Evolutionary conservation across 768 basidiomycete species (phyloP).

Genomic region (Boletus rubescentipes): DNA sequence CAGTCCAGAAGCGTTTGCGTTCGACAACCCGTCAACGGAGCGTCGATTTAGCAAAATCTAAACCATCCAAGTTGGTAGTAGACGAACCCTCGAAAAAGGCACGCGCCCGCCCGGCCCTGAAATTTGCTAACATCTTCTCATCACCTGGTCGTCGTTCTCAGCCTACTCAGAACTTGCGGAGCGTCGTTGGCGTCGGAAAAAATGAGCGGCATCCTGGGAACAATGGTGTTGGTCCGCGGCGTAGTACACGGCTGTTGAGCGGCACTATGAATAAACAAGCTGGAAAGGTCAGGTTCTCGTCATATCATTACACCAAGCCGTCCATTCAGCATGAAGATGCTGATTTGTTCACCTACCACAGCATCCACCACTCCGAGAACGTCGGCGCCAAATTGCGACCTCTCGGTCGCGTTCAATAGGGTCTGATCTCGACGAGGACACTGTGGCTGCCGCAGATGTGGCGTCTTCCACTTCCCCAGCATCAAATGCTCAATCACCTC

Average conservation of each 20-base stretch:
- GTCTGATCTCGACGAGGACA: conserved; percentile 72
- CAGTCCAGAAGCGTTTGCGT: conserved; percentile 72
- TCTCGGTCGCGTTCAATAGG: conserved; percentile 62
- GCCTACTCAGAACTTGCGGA: conserved; percentile 66
- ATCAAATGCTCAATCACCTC: conserved; percentile 56
- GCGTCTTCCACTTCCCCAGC: conserved; percentile 63
- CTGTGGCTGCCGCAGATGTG: conserved; percentile 43
- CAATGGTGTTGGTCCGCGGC: conserved; percentile 53
- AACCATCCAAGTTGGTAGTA: conserved; percentile 57
- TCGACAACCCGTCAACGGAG: conserved; percentile 58
- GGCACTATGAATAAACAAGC: conserved; percentile 51
- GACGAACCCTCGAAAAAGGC: conserved; percentile 86
- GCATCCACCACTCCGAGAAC: conserved; percentile 48
- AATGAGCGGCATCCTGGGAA: conserved; percentile 44
- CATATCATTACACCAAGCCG: background rate
- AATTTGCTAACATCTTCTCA: conserved; percentile 87
- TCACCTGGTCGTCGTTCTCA: conserved; percentile 78
- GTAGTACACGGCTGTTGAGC: conserved; percentile 72
- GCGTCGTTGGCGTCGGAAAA: conserved; percentile 50
- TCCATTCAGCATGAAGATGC: background rate
- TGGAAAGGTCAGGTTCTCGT: conserved; percentile 50
- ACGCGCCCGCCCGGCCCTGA: conserved; percentile 86
- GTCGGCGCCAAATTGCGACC: conserved; percentile 55
- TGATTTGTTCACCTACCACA: conserved; percentile 22
- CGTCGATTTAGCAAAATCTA: conserved; percentile 48